Conservation (phyloP, 176 grass and related monocot genomes). For the maize (Zea mays) region DNA sequence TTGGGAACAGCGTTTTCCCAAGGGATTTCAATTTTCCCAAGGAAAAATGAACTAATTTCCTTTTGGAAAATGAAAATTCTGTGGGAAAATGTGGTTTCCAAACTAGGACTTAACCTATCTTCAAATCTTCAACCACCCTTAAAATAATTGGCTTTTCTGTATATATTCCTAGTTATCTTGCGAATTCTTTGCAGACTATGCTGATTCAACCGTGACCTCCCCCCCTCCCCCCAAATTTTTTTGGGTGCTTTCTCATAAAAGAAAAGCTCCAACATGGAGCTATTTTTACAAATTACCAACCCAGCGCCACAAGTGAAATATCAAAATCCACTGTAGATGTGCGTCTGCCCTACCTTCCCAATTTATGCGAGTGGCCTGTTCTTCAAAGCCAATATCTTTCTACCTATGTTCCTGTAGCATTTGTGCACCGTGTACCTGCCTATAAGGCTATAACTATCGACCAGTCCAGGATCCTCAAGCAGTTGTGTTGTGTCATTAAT, state of each 20-base stretch:
- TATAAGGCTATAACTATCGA: too few species aligned
- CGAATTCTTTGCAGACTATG: not conserved
- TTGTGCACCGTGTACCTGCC: not conserved
- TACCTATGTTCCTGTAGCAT: not conserved
- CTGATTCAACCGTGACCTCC: not conserved
- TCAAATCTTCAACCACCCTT: not conserved
- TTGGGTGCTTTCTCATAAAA: not conserved
- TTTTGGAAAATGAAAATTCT: too few species aligned
- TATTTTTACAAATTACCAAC: not conserved
- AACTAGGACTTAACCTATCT: too few species aligned
- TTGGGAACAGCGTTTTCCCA: too few species aligned
- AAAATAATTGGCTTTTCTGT: not conserved
- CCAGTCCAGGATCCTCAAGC: not conserved
- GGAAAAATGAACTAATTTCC: too few species aligned
- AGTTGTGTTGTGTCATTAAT: conserved; percentile 18
- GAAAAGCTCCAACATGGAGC: not conserved
- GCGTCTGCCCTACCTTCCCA: not conserved
- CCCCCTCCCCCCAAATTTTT: not conserved
- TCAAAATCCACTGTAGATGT: conserved; percentile 4
- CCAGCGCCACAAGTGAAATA: not conserved
- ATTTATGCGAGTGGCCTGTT: not conserved
- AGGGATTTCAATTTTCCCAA: too few species aligned
- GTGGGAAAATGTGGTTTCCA: too few species aligned
- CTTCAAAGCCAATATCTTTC: not conserved
- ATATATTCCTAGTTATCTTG: not conserved